Evolutionary conservation across 2,329 filamentous ascomycete genomes (phyloP), one percentile per base, ranked within the genome.

Genomic region (Colletotrichum cuscutae): DNA sequence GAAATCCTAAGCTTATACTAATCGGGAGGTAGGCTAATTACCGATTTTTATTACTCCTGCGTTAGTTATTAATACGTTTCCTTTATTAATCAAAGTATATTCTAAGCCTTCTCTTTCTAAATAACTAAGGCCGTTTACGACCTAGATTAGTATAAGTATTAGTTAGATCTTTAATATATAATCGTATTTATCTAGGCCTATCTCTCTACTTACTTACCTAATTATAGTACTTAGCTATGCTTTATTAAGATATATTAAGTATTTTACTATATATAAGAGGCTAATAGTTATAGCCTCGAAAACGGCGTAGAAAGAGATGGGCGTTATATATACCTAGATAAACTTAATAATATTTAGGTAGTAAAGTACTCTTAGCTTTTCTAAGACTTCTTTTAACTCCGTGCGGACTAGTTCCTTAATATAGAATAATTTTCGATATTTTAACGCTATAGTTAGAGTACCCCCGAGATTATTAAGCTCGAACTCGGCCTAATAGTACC

Each of bases 51-150:
- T 49, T 15, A 64, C 2, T 37, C 46, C 46, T 5, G 8, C 15
- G n/a, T 64, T n/a, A 26, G 28, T 64, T n/a, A 64, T 49, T n/a
- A 64, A 64, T 19, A 64, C 24, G 37, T 19, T 64, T 8, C 52
- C 3, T 30, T 12, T 19, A 22, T 53, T 5, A 4, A 64, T 30
- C 26, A 19, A 37, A 12, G n/a, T 15, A 28, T 64, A n/a, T 26
- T 56, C 28, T 37, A 64, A 65, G 49, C 49, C 30, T 65, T 65
- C 12, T 11, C 8, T 19, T n/a, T 65, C 52, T 65, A 65, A 22
- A 56, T 56, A 65, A 32, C 49, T 65, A 32, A 65, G 49, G 7
- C 56, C 56, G 56, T 58, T 28, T 22, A 46, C 15, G 28, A 60
- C 32, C 35, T 60, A 24, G 24, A 46, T n/a, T 4, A 7, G 35